These are phyloP conservation scores for Petunia secreta DNA, from an alignment of 257 asterid species.

Conservation along the genomic window DNA sequence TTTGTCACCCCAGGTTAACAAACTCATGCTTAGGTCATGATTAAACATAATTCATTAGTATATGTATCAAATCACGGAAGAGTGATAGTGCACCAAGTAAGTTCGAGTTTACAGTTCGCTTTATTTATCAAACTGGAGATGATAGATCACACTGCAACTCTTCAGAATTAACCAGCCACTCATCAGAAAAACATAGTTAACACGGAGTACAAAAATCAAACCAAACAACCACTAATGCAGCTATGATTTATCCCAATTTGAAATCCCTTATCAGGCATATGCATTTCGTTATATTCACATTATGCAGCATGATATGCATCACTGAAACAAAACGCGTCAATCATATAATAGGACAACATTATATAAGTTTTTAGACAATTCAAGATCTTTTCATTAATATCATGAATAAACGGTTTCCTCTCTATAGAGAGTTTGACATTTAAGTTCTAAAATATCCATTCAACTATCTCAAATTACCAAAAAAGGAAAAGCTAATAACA, in stretches of 20 bases:
- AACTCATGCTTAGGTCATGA: too few relatives aligned
- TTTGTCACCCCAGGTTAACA: too few relatives aligned
- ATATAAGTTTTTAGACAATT: too few relatives aligned
- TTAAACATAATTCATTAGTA: too few relatives aligned
- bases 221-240: neutral
- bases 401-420: too few relatives aligned
- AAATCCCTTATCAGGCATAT: neutral
- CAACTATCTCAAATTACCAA: neutral
- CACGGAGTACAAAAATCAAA: neutral
- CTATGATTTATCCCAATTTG: neutral
- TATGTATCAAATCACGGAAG: neutral
- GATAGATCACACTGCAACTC: neutral
- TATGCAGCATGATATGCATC: neutral
- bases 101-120: neutral
- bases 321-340: neutral
- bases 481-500: too few relatives aligned
- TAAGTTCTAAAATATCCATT: neutral
- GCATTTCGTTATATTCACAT: neutral
- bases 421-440: neutral
- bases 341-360: neutral
- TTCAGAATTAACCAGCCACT: neutral
- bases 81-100: neutral
- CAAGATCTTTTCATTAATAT: too few relatives aligned
- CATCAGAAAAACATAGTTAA: neutral
- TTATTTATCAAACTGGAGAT: neutral